A percentile compares a stretch with the other conserved stretches of the same genome.
phyloP scores from a whole-genome alignment of 2,329 filamentous ascomycete species.

The Nothomitra cinnamomea region DNA sequence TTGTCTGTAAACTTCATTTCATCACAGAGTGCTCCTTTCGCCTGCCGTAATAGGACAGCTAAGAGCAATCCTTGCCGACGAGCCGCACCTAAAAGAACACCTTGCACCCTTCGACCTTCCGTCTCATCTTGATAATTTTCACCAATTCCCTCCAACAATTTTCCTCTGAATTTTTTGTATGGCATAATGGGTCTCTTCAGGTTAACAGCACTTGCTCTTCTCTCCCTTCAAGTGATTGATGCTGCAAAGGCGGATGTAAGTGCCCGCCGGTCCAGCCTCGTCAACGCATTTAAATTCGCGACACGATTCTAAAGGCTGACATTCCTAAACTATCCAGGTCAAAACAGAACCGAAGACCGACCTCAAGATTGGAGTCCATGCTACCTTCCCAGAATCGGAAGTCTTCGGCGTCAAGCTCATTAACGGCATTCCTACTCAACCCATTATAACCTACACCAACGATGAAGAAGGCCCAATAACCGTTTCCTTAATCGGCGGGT shows the following conservation, averaged over 20 bases:
- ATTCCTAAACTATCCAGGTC: not conserved
- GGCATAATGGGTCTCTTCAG: slow-evolving; percentile 55
- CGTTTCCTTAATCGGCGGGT: slow-evolving; percentile 61
- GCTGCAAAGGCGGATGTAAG: slow-evolving; percentile 42
- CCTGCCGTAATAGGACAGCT: too few relatives aligned
- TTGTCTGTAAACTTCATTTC: too few relatives aligned
- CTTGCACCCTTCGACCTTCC: not conserved
- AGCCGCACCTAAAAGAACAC: too few relatives aligned
- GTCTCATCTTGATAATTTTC: not conserved
- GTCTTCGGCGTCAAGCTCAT: slow-evolving; percentile 91
- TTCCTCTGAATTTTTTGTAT: not conserved
- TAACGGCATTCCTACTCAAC: slow-evolving; percentile 75
- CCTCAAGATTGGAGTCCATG: slow-evolving; percentile 35
- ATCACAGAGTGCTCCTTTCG: too few relatives aligned
- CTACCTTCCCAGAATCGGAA: slow-evolving; percentile 49
- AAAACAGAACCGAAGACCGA: not conserved
- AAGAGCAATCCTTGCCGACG: too few relatives aligned
- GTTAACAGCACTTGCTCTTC: slow-evolving; percentile 52
- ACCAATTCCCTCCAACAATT: not conserved
- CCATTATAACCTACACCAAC: slow-evolving; percentile 70
- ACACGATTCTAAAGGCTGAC: slow-evolving; percentile 7
- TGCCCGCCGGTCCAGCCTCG: slow-evolving; percentile 14
- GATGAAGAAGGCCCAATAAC: slow-evolving; percentile 59
- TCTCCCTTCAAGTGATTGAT: slow-evolving; percentile 51
- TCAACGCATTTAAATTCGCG: slow-evolving; percentile 15